phyloP scores from a whole-genome alignment of 2,329 filamentous ascomycete species.

The Aspergillus quadrilineatus region DNA sequence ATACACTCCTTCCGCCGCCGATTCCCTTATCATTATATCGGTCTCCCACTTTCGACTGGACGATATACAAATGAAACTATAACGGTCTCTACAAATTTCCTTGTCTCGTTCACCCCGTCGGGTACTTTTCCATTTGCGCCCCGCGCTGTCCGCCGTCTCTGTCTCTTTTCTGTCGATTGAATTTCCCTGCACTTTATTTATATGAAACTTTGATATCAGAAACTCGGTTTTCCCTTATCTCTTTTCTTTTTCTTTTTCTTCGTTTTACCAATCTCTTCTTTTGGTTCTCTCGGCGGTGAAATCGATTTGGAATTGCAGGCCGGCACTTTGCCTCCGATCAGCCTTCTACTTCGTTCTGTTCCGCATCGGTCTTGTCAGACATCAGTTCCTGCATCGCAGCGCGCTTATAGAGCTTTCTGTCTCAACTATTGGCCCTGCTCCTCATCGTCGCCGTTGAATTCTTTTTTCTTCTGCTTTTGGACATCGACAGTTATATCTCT shows the following conservation, averaged over 20 bases:
- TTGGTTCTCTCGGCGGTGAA: conserved; percentile 23
- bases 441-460: conserved; percentile 7
- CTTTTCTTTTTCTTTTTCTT: conserved; percentile 21
- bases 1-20: conserved; percentile 22
- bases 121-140: conserved; percentile 29
- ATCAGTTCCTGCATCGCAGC: conserved; percentile 8
- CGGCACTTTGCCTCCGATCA: conserved; percentile 26
- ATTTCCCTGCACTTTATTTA: conserved; percentile 25
- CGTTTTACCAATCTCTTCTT: conserved; percentile 18
- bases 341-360: conserved; percentile 26
- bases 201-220: conserved; percentile 29
- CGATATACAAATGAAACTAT: conserved; percentile 43
- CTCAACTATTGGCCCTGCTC: conserved; percentile 15
- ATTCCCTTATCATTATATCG: conserved; percentile 18
- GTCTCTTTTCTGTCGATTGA: conserved; percentile 25
- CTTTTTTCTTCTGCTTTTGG: conserved; percentile 1
- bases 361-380: conserved; percentile 18
- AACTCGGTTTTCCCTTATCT: conserved; percentile 16
- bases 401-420: conserved; percentile 15
- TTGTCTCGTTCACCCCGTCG: conserved; percentile 30
- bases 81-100: conserved; percentile 40
- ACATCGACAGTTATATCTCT: conserved; percentile 14
- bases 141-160: conserved; percentile 25
- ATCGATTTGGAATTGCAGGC: conserved; percentile 23
- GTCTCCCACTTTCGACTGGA: conserved; percentile 25